A percentile compares a stretch with the other conserved stretches of the same genome.
Evolutionary conservation across 345 rosid genomes (phyloP).

Genomic region (Camelina neglecta): DNA sequence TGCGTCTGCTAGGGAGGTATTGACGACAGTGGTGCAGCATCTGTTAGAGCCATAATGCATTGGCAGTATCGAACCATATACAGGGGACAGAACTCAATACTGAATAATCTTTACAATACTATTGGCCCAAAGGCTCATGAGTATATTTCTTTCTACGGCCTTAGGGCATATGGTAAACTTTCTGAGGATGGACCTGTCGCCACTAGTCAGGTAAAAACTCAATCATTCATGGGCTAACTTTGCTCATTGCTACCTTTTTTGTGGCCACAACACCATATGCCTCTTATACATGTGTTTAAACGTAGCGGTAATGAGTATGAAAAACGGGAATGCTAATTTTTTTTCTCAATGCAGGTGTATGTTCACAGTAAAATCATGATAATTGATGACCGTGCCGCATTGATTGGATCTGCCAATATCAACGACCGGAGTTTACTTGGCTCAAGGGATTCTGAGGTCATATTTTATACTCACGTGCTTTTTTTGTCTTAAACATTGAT

Average conservation of each 20-base stretch:
- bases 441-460: conserved; percentile 99
- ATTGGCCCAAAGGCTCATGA: conserved; percentile 79
- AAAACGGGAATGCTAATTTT: conserved; percentile 18
- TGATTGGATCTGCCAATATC: conserved; percentile 95
- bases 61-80: conserved; percentile 98
- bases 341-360: conserved; percentile 65
- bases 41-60: conserved; percentile 99
- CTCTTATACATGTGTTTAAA: conserved; percentile 12
- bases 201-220: conserved; percentile 79
- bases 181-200: conserved; percentile 87
- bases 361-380: conserved; percentile 98
- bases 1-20: conserved; percentile 78
- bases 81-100: conserved; percentile 89
- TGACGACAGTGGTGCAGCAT: conserved; percentile 96
- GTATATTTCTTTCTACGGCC: conserved; percentile 94
- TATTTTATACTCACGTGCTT: conserved; percentile 16
- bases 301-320: neutral
- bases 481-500: neutral
- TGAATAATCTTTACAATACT: conserved; percentile 73
- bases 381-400: conserved; percentile 68
- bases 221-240: conserved; percentile 16
- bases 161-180: conserved; percentile 83
- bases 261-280: conserved; percentile 23
- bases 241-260: conserved; percentile 25
- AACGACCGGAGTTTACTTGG: conserved; percentile 98